These are phyloP conservation scores for Tolypocladium sp. DNA, from an alignment of 2,329 filamentous ascomycete genomes.

Conservation along the genomic window DNA sequence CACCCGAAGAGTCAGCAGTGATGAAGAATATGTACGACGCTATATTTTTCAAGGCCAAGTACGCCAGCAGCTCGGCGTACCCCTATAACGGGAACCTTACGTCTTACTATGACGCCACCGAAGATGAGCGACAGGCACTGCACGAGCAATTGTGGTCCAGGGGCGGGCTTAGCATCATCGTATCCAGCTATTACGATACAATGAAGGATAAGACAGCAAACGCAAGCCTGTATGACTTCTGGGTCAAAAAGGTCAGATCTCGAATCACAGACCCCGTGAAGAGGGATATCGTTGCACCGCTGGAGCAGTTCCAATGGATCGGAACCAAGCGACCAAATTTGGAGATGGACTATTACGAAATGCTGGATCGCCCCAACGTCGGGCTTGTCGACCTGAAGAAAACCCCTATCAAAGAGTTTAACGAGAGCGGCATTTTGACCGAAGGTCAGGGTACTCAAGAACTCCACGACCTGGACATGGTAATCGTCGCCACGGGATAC, in stretches of 20 bases:
- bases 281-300: slow-evolving; percentile 35
- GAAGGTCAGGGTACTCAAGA: slow-evolving; percentile 19
- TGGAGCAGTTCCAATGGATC: slow-evolving; percentile 33
- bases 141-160: slow-evolving; percentile 33
- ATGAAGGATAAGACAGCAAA: slow-evolving; percentile 32
- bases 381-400: slow-evolving; percentile 34
- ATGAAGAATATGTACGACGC: slow-evolving; percentile 16
- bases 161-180: slow-evolving; percentile 38
- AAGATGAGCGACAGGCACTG: slow-evolving; percentile 31
- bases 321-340: slow-evolving; percentile 35
- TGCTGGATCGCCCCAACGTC: slow-evolving; percentile 34
- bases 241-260: slow-evolving; percentile 31
- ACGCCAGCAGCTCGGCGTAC: background rate
- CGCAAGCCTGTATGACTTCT: slow-evolving; percentile 36
- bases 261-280: slow-evolving; percentile 35
- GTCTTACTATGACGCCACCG: slow-evolving; percentile 11
- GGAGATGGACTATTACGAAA: slow-evolving; percentile 40
- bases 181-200: slow-evolving; percentile 27
- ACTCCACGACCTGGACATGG: slow-evolving; percentile 22
- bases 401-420: slow-evolving; percentile 31
- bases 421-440: slow-evolving; percentile 26
- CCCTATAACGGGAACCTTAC: slow-evolving; percentile 4
- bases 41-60: slow-evolving; percentile 9
- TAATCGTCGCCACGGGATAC: slow-evolving; percentile 5
- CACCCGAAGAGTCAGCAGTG: slow-evolving; percentile 34